Base-by-base conservation (phyloP, 2,329 filamentous ascomycete genomes). In the Zarea fungicola region DNA sequence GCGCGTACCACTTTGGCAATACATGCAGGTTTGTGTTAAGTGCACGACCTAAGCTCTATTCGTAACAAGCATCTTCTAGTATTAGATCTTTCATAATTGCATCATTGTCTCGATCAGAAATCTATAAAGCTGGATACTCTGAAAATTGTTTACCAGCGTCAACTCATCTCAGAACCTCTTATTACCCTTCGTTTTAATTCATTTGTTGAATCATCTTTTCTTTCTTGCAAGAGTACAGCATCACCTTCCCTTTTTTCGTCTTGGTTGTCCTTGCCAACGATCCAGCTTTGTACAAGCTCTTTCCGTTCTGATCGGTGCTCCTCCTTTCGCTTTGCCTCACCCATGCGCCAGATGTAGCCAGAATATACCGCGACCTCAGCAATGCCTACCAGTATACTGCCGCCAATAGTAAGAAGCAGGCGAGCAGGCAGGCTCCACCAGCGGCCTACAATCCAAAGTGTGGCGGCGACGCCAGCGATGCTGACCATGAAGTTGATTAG, bases 401-500 rank as follows among this genome's bases (percentile, higher is more conserved):
- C 85, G 6, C 77, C 79, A 70, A 93, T 75, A 26, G 85, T 85
- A 42, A 91, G 65, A 32, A 86, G 84, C 52, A 93, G 62, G 22
- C 88, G 72, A 36, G 81, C 76, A 0, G 87, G 82, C 1, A 84
- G 78, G 54, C 77, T 84, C 87, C 87, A 92, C 76, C 86, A 87
- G 43, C 83, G 75, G 1, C 85, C 85, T 14, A 78, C 77, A n/a
- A 90, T 75, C 88, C 87, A 93, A 28, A 93, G 77, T 7, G 86
- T 87, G 3, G 78, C 82, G 3, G 83, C 85, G 43, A 86, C 87
- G 37, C 91, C 88, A 3, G 92, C 71, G 46, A 96, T 87, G 44
- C 89, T 95, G 46, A 96, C 75, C 32, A 96, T 70, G 43, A 97
- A 89, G 65, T 97, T 99, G 59, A 95, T 76, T 44, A 97, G 89